Percentiles rank a stretch among this genome's conserved stretches.
phyloP scores from a whole-genome alignment of 2,329 filamentous ascomycete genomes.

The Fusarium sp. region DNA sequence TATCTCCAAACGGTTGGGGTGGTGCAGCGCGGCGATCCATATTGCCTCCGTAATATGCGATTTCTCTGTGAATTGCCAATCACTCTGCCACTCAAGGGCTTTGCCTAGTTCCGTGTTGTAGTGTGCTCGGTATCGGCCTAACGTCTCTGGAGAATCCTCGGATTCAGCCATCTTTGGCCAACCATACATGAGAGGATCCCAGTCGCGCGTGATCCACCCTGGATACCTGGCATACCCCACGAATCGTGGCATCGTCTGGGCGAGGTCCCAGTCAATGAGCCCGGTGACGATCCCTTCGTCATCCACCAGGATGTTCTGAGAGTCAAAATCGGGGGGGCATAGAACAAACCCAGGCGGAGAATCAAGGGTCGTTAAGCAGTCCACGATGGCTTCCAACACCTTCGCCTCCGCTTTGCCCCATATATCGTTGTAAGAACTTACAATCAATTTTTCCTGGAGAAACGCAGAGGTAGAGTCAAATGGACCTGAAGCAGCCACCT shows the following conservation, averaged over 20 bases:
- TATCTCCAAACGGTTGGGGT: neutral
- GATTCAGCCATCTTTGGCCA: neutral
- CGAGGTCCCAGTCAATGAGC: conserved; percentile 4
- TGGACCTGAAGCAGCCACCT: neutral
- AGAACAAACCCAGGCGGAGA: neutral
- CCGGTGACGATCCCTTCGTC: neutral
- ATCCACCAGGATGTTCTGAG: neutral
- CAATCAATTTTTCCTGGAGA: neutral
- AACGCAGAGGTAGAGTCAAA: neutral
- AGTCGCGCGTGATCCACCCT: neutral
- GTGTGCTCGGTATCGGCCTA: neutral
- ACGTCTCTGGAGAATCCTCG: neutral
- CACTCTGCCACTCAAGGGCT: neutral
- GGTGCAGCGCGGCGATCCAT: neutral
- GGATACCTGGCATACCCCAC: neutral
- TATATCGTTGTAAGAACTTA: neutral
- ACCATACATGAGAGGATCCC: conserved; percentile 16
- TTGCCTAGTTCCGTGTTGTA: conserved; percentile 7
- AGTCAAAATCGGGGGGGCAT: conserved; percentile 5
- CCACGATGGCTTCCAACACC: neutral
- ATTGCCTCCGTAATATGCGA: neutral
- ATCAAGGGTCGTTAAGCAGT: neutral
- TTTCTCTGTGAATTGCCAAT: neutral
- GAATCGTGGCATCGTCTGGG: neutral
- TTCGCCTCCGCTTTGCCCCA: neutral